phyloP scores from a whole-genome alignment of 2,329 filamentous ascomycete species.

The Gaeumannomyces sp. region DNA sequence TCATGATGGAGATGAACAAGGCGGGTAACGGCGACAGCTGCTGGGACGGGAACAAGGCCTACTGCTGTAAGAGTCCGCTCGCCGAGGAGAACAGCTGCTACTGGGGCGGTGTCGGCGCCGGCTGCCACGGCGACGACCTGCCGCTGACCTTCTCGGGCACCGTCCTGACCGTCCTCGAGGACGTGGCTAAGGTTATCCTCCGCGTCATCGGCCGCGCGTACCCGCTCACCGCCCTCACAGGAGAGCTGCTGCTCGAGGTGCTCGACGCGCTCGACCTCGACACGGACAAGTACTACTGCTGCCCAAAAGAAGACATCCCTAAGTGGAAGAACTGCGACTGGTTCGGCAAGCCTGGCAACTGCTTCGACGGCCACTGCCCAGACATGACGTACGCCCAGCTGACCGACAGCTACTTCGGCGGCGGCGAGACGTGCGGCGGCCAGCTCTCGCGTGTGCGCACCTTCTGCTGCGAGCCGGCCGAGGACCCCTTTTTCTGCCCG shows the following conservation, averaged over 20 bases:
- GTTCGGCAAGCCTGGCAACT: background rate
- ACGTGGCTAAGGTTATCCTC: background rate
- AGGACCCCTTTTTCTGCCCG: constrained; percentile 1
- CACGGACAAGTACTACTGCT: background rate
- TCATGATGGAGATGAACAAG: too few relatives aligned
- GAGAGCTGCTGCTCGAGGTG: background rate
- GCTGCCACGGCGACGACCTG: background rate
- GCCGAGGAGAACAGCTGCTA: background rate
- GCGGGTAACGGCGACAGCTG: too few relatives aligned
- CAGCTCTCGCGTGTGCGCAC: background rate
- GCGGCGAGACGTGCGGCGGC: background rate
- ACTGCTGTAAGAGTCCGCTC: background rate
- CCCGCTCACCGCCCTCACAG: background rate
- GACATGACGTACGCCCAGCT: background rate
- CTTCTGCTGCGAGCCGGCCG: background rate
- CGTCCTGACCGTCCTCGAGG: background rate
- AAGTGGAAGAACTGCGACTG: background rate
- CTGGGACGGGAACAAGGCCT: background rate
- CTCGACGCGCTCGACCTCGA: background rate
- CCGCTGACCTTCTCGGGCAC: background rate
- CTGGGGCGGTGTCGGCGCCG: background rate
- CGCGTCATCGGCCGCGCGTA: background rate
- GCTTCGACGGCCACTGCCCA: background rate
- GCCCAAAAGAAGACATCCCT: background rate
- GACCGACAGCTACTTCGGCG: background rate